Evolutionary conservation across 495 filamentous ascomycete species (phyloP).

Genomic region (Tuber magnatum): DNA sequence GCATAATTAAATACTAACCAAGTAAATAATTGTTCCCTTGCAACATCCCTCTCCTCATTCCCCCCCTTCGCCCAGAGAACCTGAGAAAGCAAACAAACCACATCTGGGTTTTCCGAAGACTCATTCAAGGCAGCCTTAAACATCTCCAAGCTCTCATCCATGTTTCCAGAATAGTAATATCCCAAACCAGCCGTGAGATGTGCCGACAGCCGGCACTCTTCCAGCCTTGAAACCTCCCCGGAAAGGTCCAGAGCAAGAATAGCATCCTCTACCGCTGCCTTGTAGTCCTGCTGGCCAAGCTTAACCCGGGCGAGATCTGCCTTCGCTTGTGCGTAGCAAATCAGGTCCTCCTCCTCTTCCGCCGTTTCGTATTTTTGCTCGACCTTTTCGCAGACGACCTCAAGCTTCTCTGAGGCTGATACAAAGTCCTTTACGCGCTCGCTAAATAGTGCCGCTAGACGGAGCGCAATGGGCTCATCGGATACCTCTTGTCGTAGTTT

Average conservation of each 20-base stretch:
- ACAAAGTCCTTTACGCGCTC: conserved; percentile 65
- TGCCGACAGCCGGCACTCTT: conserved; percentile 67
- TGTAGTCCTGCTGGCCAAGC: conserved; percentile 59
- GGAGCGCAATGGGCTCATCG: conserved; percentile 59
- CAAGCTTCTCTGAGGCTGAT: conserved; percentile 59
- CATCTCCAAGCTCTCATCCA: conserved; percentile 62
- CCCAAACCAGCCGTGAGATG: conserved; percentile 81
- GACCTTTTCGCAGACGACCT: conserved; percentile 56
- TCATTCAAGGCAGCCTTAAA: conserved; percentile 78
- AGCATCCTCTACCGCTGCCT: conserved; percentile 61
- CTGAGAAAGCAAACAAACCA: conserved; percentile 79
- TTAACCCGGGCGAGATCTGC: conserved; percentile 74
- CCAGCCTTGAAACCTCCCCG: conserved; percentile 53
- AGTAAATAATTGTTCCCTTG: conserved; percentile 69
- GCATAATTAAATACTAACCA: not conserved
- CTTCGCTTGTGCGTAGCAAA: conserved; percentile 73
- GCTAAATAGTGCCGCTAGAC: conserved; percentile 70
- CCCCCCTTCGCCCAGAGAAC: conserved; percentile 86
- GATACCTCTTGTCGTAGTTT: conserved; percentile 66
- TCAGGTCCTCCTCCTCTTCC: conserved; percentile 64
- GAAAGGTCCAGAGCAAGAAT: conserved; percentile 66
- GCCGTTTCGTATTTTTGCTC: conserved; percentile 78
- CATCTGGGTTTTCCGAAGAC: conserved; percentile 68
- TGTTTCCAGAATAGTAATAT: conserved; percentile 58
- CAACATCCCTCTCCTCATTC: conserved; percentile 63